Percentiles rank a stretch among this genome's conserved stretches.
Conservation (phyloP, 73 alveolate species). For the Effrenium voratum region DNA sequence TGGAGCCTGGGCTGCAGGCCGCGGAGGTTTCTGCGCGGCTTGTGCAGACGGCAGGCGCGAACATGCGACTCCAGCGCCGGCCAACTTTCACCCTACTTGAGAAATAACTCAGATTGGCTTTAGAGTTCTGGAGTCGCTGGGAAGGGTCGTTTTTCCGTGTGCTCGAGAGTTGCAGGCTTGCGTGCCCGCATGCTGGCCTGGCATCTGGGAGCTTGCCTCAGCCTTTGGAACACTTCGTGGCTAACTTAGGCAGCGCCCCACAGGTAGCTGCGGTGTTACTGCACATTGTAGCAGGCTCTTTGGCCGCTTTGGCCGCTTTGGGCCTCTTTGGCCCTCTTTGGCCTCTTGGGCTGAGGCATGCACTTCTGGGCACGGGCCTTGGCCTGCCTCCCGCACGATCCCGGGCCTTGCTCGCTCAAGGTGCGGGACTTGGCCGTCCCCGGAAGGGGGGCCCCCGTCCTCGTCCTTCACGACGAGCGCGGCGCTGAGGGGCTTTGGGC, state of each 20-base stretch:
- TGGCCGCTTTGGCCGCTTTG: neutral
- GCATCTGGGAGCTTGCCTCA: conserved; percentile 63
- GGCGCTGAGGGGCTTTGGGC: neutral
- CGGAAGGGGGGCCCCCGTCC: conserved; percentile 87
- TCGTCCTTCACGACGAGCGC: conserved; percentile 64
- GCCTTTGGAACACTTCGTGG: neutral
- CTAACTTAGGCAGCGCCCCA: neutral
- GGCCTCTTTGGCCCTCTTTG: neutral
- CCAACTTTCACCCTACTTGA: neutral
- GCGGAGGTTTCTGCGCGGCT: conserved; percentile 63
- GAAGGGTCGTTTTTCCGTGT: neutral
- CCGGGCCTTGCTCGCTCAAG: neutral
- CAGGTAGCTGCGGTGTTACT: neutral
- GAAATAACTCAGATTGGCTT: neutral
- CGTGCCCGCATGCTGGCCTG: conserved; percentile 79
- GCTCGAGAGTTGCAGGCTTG: conserved; percentile 5
- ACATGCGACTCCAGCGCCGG: neutral
- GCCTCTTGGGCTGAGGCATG: neutral
- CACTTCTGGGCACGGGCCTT: conserved; percentile 55
- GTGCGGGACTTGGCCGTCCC: conserved; percentile 66
- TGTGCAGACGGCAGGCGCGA: conserved; percentile 43
- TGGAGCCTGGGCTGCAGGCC: conserved; percentile 39
- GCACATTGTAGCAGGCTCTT: neutral
- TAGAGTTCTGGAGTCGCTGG: neutral
- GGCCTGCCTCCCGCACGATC: neutral